Conservation (phyloP, 2,329 filamentous ascomycete genomes). For the Curvularia sp. region DNA sequence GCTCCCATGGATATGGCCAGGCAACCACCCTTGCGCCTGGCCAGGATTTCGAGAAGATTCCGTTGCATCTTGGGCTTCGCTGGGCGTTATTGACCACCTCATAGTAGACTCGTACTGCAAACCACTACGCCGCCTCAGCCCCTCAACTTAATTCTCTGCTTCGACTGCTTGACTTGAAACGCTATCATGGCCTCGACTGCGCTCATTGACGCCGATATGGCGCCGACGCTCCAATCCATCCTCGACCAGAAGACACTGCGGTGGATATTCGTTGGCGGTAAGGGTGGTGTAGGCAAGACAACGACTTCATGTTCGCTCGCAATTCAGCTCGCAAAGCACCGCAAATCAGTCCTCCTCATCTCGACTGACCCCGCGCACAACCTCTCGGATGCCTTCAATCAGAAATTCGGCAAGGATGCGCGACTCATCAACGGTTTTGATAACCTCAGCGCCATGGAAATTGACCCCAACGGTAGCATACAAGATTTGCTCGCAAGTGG, state of each 20-base stretch:
- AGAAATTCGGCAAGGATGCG: slow-evolving; percentile 99
- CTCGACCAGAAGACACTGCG: slow-evolving; percentile 93
- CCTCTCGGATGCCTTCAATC: slow-evolving; percentile 94
- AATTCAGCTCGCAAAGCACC: slow-evolving; percentile 93
- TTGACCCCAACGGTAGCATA: slow-evolving; percentile 97
- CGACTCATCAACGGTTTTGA: slow-evolving; percentile 88
- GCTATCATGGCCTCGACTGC: slow-evolving; percentile 48
- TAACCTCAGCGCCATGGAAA: slow-evolving; percentile 98
- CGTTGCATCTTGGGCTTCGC: background rate
- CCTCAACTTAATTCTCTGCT: background rate
- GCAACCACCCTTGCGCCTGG: slow-evolving; percentile 9
- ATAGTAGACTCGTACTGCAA: background rate
- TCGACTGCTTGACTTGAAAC: background rate
- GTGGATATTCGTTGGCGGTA: slow-evolving; percentile 99
- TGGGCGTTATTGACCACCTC: background rate
- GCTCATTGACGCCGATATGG: slow-evolving; percentile 70
- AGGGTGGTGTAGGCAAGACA: slow-evolving; percentile 98
- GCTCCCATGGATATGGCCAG: background rate
- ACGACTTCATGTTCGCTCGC: slow-evolving; percentile 99
- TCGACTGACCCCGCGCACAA: slow-evolving; percentile 99
- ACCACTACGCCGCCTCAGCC: background rate
- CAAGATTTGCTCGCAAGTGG: slow-evolving; percentile 87
- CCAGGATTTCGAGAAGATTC: slow-evolving; percentile 28
- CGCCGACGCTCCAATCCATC: slow-evolving; percentile 91
- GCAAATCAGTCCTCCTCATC: slow-evolving; percentile 95